phyloP scores from a whole-genome alignment of 805 yeast genomes.

The Pichia scutulata region DNA sequence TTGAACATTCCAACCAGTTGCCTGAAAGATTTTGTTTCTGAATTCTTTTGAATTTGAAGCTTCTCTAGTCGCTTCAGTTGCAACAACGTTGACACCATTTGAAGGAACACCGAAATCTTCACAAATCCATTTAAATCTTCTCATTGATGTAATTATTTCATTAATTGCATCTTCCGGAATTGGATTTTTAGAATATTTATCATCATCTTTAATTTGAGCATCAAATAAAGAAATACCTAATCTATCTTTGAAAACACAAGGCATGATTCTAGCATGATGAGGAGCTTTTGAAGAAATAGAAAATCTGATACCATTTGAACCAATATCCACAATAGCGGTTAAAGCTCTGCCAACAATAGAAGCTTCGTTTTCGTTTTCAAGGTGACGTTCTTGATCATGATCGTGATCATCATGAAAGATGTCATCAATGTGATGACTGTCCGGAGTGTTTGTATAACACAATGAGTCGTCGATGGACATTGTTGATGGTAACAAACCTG shows the following conservation, averaged over 20 bases:
- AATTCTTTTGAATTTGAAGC: slow-evolving; percentile 59
- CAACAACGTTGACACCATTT: slow-evolving; percentile 56
- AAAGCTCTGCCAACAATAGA: slow-evolving; percentile 50
- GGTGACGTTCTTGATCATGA: slow-evolving; percentile 11
- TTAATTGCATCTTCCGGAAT: slow-evolving; percentile 49
- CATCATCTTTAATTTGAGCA: slow-evolving; percentile 38
- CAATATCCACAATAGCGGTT: slow-evolving; percentile 67
- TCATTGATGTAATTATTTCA: slow-evolving; percentile 57
- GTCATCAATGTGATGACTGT: slow-evolving; percentile 24
- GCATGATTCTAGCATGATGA: slow-evolving; percentile 67
- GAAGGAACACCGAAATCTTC: slow-evolving; percentile 63
- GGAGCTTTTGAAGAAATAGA: slow-evolving; percentile 63
- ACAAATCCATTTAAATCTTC: slow-evolving; percentile 61
- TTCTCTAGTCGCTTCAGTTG: slow-evolving; percentile 68
- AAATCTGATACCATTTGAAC: slow-evolving; percentile 68
- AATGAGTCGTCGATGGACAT: slow-evolving; percentile 26
- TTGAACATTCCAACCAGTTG: slow-evolving; percentile 61
- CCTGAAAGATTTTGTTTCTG: slow-evolving; percentile 44
- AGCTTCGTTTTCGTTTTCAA: slow-evolving; percentile 35
- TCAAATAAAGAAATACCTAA: slow-evolving; percentile 64
- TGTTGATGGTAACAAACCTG: too few species aligned
- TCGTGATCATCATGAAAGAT: slow-evolving; percentile 14
- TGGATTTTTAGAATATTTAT: slow-evolving; percentile 32
- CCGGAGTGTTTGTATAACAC: slow-evolving; percentile 22
- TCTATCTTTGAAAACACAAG: slow-evolving; percentile 69